These are phyloP conservation scores for Fusarium sp. DNA, from an alignment of 2,329 filamentous ascomycete species.

Conservation along the genomic window DNA sequence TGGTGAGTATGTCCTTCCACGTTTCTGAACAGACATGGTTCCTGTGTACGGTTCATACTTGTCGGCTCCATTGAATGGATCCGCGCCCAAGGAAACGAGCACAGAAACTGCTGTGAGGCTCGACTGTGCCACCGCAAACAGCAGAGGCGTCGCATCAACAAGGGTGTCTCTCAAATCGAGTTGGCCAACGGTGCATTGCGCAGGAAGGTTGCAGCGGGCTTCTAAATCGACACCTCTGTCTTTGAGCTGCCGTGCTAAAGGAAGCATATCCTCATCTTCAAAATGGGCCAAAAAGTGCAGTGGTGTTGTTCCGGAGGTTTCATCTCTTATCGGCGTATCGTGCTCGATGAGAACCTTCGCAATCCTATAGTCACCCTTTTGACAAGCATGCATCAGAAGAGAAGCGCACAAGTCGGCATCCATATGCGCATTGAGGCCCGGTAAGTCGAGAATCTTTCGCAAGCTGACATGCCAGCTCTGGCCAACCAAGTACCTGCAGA, in stretches of 20 bases:
- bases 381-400: not conserved
- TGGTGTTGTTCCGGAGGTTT: not conserved
- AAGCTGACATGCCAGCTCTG: too few species aligned
- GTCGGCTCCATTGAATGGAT: not conserved
- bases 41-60: not conserved
- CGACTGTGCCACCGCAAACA: rapidly evolving
- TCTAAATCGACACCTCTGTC: not conserved
- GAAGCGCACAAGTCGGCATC: not conserved
- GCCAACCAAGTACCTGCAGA: not conserved
- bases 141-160: not conserved
- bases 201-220: not conserved
- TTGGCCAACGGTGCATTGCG: not conserved
- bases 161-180: not conserved
- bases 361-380: not conserved
- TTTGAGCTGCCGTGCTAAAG: not conserved
- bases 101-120: not conserved
- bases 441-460: too few species aligned
- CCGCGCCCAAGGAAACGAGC: rapidly evolving
- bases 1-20: too few species aligned
- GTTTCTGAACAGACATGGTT: not conserved
- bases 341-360: not conserved
- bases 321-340: not conserved
- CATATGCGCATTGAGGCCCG: too few species aligned
- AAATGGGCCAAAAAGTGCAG: not conserved
- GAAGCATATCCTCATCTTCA: not conserved